Evolutionary conservation across 2,329 filamentous ascomycete genomes (phyloP), one percentile per base, ranked within the genome.

Genomic region (Ascochyta fabae): DNA sequence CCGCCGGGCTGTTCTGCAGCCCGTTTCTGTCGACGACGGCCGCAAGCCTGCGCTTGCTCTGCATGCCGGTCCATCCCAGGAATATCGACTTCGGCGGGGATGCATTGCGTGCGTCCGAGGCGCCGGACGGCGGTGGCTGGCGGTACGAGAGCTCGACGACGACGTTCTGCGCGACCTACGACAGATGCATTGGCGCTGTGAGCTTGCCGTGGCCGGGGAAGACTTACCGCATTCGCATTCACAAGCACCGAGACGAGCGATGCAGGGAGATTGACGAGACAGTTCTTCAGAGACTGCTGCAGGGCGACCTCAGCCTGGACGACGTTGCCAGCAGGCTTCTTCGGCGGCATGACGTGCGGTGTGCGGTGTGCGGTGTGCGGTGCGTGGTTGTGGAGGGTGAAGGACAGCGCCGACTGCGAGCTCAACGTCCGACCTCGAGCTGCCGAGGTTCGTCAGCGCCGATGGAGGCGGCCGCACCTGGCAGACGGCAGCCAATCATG

Each of bases 61-160:
- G 90, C 91, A 99, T 96, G 66, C 95, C 95, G 10, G 95, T 97
- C 95, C 95, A 99, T 74, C 95, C 95, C 56, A 96, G 83, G 73
- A 90, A 99, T 67, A 96, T 83, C 43, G 91, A 96, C 69, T 84
- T 85, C 65, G 86, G 85, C 48, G 69, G 68, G 51, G 78, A 72
- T 51, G 81, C 72, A 36, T 66, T 75, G 56, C 75, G 74, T 10
- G 66, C 53, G 49, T 78, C 77, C 13, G 70, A 66, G 26, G 65
- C 65, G 39, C 66, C 66, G 12, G 84, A 74, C 22, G 83, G 79
- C 36, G 82, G 74, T 38, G 85, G 77, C 59, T 83, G 83, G 69
- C 88, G 86, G 78, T 90, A 96, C 73, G 84, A 89, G 61, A 99
- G 84, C 78, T 99, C 95, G 74, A 99, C 89, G 59, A 98, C 85